Evolutionary conservation across 2,329 filamentous ascomycete genomes (phyloP).

Genomic region (Chaetoscypha palmicola): DNA sequence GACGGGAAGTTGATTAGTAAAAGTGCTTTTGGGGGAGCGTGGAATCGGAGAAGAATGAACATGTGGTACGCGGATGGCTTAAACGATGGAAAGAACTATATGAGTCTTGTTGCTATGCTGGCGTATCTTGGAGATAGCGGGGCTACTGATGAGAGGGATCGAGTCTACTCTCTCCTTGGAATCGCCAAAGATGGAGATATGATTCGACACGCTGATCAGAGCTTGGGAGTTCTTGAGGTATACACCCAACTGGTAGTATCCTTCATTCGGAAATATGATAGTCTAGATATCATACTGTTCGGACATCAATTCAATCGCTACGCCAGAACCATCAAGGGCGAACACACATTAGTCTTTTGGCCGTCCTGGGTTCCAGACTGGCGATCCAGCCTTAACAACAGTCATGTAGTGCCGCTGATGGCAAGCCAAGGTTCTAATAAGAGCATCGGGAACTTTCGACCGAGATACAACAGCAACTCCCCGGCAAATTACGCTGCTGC

Average conservation of each 20-base stretch:
- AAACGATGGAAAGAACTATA: background rate
- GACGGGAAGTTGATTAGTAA: background rate
- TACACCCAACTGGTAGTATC: conserved; percentile 1
- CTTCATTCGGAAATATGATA: conserved; percentile 4
- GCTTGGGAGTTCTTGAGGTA: background rate
- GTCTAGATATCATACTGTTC: conserved; percentile 7
- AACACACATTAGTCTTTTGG: background rate
- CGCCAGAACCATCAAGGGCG: background rate
- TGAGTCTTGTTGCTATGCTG: conserved; percentile 5
- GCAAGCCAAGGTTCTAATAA: background rate
- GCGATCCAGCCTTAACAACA: background rate
- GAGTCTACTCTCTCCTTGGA: conserved; percentile 7
- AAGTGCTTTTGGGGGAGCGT: conserved; percentile 2
- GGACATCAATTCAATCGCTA: conserved; percentile 1
- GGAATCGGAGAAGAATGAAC: conserved; percentile 7
- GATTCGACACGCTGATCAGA: background rate
- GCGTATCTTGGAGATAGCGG: conserved; percentile 6
- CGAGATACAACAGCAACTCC: background rate
- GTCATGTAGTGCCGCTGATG: conserved; percentile 1
- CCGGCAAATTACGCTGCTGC: background rate
- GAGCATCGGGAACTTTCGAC: background rate
- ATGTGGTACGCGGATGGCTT: background rate
- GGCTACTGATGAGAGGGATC: conserved; percentile 5
- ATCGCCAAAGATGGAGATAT: background rate
- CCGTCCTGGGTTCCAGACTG: conserved; percentile 5